Percentiles rank a stretch among this genome's conserved stretches.
Conservation (phyloP, 257 asterid species). For the Plantago ovata region DNA sequence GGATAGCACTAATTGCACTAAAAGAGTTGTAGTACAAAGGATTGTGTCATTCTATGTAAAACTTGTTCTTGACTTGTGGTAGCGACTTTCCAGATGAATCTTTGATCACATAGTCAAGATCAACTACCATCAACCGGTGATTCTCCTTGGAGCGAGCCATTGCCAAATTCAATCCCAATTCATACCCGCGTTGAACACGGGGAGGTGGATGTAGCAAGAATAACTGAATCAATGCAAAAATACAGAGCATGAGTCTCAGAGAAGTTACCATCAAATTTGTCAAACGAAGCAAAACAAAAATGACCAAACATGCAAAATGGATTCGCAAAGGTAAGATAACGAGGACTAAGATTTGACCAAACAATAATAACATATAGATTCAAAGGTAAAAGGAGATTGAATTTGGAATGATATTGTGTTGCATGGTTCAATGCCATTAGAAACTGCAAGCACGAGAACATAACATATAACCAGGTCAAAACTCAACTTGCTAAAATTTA, state of each 20-base stretch:
- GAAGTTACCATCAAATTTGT: conserved; percentile 2
- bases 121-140: conserved; percentile 87
- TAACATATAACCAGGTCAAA: no score
- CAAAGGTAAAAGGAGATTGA: no score
- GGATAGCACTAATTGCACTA: conserved; percentile 1
- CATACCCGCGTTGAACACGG: conserved; percentile 47
- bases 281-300: conserved; percentile 1
- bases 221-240: conserved; percentile 45
- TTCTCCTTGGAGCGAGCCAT: conserved; percentile 78
- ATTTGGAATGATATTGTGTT: no score
- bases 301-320: neutral
- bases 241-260: conserved; percentile 7
- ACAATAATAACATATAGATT: neutral
- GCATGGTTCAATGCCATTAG: no score
- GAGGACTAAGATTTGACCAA: neutral
- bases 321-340: neutral
- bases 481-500: no score
- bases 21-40: neutral
- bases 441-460: no score
- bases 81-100: conserved; percentile 47
- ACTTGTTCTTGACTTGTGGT: conserved; percentile 45
- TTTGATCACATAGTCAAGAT: conserved; percentile 52
- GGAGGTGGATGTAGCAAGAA: conserved; percentile 71
- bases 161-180: conserved; percentile 35
- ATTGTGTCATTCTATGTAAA: conserved; percentile 68